These are phyloP conservation scores for Astraeus odoratus DNA, from an alignment of 768 basidiomycete genomes.

Conservation along the genomic window DNA sequence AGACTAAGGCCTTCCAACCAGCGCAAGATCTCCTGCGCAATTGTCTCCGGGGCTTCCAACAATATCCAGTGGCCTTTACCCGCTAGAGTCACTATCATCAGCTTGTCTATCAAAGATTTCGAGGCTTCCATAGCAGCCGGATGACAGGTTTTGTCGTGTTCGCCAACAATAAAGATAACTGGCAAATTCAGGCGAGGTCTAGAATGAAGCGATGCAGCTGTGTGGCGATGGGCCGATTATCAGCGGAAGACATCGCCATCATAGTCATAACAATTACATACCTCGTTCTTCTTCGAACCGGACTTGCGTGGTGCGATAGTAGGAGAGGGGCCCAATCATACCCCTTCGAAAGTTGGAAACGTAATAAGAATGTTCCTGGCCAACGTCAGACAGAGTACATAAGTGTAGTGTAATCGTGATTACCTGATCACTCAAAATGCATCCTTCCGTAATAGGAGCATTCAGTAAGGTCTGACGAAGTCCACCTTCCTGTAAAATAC, in stretches of 20 bases:
- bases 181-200: constrained; percentile 44
- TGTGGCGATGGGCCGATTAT: neutral
- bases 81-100: constrained; percentile 47
- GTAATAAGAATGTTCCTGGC: constrained; percentile 54
- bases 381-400: constrained; percentile 1
- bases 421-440: constrained; percentile 17
- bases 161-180: constrained; percentile 57
- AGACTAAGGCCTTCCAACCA: constrained; percentile 33
- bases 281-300: constrained; percentile 63
- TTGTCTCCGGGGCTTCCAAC: constrained; percentile 50
- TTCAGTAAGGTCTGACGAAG: constrained; percentile 7
- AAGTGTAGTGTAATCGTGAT: neutral
- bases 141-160: constrained; percentile 43
- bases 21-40: constrained; percentile 40
- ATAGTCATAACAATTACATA: constrained; percentile 2
- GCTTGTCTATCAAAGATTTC: constrained; percentile 41
- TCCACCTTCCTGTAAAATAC: neutral
- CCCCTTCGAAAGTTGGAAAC: constrained; percentile 36
- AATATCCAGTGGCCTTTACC: constrained; percentile 65
- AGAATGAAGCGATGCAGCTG: constrained; percentile 40
- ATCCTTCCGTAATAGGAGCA: constrained; percentile 4
- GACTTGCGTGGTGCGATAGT: constrained; percentile 56
- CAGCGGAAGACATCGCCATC: neutral
- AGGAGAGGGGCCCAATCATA: constrained; percentile 71
- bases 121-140: constrained; percentile 35